A percentile compares a stretch with the other conserved stretches of the same genome.
Conservation (phyloP, 306 rosid species). For the Senna tora region DNA sequence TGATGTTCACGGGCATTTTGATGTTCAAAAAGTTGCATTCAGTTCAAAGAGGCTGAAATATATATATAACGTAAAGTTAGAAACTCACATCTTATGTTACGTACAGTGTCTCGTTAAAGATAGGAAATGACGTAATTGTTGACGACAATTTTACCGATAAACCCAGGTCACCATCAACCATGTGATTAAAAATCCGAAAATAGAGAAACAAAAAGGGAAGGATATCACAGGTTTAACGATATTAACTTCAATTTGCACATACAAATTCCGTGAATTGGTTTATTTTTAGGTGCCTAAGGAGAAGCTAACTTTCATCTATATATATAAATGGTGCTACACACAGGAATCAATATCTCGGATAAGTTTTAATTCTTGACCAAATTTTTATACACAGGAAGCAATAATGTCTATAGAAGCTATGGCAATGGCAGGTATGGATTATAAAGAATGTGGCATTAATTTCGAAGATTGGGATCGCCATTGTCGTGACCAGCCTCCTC, state of each 20-base stretch:
- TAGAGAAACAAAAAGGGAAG: not conserved
- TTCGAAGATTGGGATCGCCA: constrained; percentile 34
- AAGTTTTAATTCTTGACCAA: not conserved
- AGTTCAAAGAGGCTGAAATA: not conserved
- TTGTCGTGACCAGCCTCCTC: constrained; percentile 29
- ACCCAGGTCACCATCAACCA: not conserved
- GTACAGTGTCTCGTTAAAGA: not conserved
- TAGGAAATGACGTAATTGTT: constrained; percentile 12
- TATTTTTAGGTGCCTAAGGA: constrained; percentile 1
- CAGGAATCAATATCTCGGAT: not conserved
- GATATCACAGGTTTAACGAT: constrained; percentile 19
- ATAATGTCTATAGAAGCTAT: constrained; percentile 48
- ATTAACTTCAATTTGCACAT: not conserved
- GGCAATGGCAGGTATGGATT: constrained; percentile 55
- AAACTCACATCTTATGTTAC: not conserved
- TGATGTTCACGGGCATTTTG: constrained; percentile 20
- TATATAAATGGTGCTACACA: constrained; percentile 26
- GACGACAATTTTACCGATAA: not conserved
- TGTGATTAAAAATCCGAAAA: not conserved
- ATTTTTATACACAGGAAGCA: not conserved
- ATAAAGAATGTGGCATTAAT: constrained; percentile 33
- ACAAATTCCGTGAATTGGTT: constrained; percentile 32
- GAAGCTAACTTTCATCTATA: constrained; percentile 1
- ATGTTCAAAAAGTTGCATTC: constrained; percentile 2
- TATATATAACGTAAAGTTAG: not conserved